Evolutionary conservation across 2,329 filamentous ascomycete genomes (phyloP), one percentile per base, ranked within the genome.

Genomic region (Berkeleyomyces basicola): DNA sequence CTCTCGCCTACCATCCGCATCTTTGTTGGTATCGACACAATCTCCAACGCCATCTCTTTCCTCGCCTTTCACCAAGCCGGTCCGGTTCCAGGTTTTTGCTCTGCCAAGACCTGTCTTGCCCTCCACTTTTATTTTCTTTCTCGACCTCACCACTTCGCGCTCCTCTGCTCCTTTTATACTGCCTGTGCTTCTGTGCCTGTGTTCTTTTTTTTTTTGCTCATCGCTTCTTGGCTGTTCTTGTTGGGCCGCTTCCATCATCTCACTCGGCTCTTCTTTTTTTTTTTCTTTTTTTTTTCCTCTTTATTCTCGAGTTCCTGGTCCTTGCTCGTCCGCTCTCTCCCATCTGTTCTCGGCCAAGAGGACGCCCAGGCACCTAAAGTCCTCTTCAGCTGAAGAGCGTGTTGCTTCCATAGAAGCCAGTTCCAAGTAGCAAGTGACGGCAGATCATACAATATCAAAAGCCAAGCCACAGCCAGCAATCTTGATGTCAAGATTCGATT

Each of bases 81-180:
- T 23, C 23, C n/a, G 4, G 33, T 37, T 23, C 40, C 14, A 60
- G 40, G 33, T n/a, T 58, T 58, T 46, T 37, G 4, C 43, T 46
- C 43, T 53, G 49, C 33, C 14, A 53, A 10, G 10, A 53, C 49
- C n/a, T 37, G 33, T 37, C 49, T n/a, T 53, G 31, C 37, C 37
- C 33, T 37, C 44, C 23, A 44, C 44, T 44, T 47, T 46, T 60
- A 47, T 46, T 37, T 47, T 51, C 44, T 7, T 47, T 60, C 58
- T 47, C 33, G 33, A 53, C 37, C 49, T 53, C 49, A 53, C 49
- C 49, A 53, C 49, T 23, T 53, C 49, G 37, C 49, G 49, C 49
- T 53, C 49, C 49, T 53, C 49, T 53, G 49, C 31, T 53, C 49
- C 49, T 37, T 53, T 53, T 53, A 53, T 53, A 37, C 44, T 60